Base-by-base conservation (phyloP, 108 stramenopile genomes). In the Skeletonema menzelii region DNA sequence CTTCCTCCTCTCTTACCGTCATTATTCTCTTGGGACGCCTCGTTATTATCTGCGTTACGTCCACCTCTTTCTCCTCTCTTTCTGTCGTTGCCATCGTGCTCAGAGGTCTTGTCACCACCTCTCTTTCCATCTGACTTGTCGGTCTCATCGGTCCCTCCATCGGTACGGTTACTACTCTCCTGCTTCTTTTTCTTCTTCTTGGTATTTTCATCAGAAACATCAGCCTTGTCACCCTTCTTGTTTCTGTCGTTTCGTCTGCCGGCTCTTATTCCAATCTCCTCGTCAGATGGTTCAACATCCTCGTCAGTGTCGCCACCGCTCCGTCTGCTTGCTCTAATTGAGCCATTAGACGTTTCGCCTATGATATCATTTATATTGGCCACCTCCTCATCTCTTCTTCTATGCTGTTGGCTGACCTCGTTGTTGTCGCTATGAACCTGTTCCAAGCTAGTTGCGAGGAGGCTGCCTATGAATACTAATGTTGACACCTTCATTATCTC, bases 11-110 rank as follows among this genome's bases (percentile, higher is more conserved):
- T 17, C 8, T 31, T 35, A 1, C 35, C 59, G 8, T 34, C 28
- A 7, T 0, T 60, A 0, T 35, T 34, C 30, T 60, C 32, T 35
- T 60, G 19, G 11, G 59, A 31, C 34, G 34, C 14, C 11, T 35
- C 59, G 12, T 35, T 24, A 20, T 53, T 7, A 2, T 53, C 19
- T 15, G 17, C 34, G 30, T 35, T 60, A 11, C 28, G 24, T 34
- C 59, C 34, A n/a, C 59, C 34, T 24, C 34, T 59, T 58, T 19
- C 31, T 60, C 59, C 28, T 59, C 59, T 58, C 57, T 30, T 58
- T n/a, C 20, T 15, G 58, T 59, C 58, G 49, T 24, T 26, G 3
- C n/a, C 58, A 24, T 5, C 28, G 24, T n/a, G 58, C 19, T 19
- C 0, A 59, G 58, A 19, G 20, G 14, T 28, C 4, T 19, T 32